A percentile compares a stretch with the other conserved stretches of the same genome.
Evolutionary conservation across 164 flowering plant species (phyloP).

Genomic region (Santalum album): DNA sequence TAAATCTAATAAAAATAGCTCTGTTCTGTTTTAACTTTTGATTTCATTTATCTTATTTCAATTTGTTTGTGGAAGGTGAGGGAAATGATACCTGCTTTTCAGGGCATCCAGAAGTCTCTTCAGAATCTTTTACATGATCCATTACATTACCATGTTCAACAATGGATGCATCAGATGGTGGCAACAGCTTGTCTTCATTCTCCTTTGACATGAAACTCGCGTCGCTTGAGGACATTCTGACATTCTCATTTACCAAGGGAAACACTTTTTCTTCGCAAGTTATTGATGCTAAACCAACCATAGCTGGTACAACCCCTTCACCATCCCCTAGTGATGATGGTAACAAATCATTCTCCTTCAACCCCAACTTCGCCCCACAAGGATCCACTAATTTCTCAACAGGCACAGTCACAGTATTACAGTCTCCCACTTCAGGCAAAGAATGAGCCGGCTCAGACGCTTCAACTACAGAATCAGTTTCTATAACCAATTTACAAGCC

Average conservation of each 20-base stretch:
- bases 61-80: neutral
- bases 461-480: slow-evolving; percentile 6
- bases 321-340: neutral
- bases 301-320: neutral
- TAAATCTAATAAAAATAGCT: neutral
- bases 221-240: slow-evolving; percentile 1
- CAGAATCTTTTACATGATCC: neutral
- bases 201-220: neutral
- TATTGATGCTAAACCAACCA: neutral
- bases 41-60: neutral
- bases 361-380: slow-evolving; percentile 5
- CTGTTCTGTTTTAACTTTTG: too few species aligned
- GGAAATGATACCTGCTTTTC: neutral
- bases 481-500: slow-evolving; percentile 6
- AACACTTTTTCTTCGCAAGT: slow-evolving; percentile 5
- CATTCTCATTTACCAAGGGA: slow-evolving; percentile 5
- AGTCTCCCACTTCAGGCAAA: slow-evolving; percentile 10
- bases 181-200: slow-evolving; percentile 1
- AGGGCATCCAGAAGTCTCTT: neutral
- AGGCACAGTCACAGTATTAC: slow-evolving; percentile 1
- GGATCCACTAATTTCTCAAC: slow-evolving; percentile 8
- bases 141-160: neutral
- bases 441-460: slow-evolving; percentile 8
- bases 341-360: neutral
- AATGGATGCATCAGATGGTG: neutral